These are phyloP conservation scores for Sporothrix brasiliensis DNA, from an alignment of 2,329 filamentous ascomycete species.

Conservation along the genomic window DNA sequence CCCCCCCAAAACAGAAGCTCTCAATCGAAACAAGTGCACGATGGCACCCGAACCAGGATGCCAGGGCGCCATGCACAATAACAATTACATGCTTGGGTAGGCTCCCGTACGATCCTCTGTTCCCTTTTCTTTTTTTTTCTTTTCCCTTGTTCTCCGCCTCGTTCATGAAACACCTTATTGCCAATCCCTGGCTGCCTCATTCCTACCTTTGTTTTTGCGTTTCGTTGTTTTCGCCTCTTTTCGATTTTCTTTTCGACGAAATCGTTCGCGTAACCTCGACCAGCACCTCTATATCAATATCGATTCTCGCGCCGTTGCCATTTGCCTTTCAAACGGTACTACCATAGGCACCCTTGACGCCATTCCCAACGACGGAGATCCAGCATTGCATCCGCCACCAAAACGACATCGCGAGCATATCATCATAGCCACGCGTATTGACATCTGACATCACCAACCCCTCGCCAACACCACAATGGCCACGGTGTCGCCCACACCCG, in stretches of 20 bases:
- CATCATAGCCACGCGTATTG: not conserved
- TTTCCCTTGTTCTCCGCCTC: conserved; percentile 2
- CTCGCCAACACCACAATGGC: conserved; percentile 48
- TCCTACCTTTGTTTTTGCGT: not conserved
- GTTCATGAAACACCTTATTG: conserved; percentile 12
- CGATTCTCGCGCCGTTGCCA: not conserved
- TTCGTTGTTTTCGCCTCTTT: conserved; percentile 7
- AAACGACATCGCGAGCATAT: not conserved
- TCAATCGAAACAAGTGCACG: conserved; percentile 25
- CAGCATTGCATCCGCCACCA: not conserved
- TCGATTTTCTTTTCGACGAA: conserved; percentile 6
- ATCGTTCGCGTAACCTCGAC: not conserved
- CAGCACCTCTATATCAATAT: conserved; percentile 1
- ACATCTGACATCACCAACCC: conserved; percentile 18
- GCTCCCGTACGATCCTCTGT: conserved; percentile 21
- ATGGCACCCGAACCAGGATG: conserved; percentile 21
- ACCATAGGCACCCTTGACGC: not conserved
- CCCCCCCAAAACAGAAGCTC: conserved; percentile 30
- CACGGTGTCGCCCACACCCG: conserved; percentile 59
- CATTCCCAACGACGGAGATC: not conserved
- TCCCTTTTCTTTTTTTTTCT: conserved; percentile 13
- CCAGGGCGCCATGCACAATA: conserved; percentile 29
- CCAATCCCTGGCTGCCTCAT: conserved; percentile 10
- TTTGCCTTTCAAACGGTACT: conserved; percentile 12
- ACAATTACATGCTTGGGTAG: conserved; percentile 30